Percentiles rank a stretch among this genome's conserved stretches.
phyloP scores from a whole-genome alignment of 1,284 basidiomycete species.

The Cerrena zonata region DNA sequence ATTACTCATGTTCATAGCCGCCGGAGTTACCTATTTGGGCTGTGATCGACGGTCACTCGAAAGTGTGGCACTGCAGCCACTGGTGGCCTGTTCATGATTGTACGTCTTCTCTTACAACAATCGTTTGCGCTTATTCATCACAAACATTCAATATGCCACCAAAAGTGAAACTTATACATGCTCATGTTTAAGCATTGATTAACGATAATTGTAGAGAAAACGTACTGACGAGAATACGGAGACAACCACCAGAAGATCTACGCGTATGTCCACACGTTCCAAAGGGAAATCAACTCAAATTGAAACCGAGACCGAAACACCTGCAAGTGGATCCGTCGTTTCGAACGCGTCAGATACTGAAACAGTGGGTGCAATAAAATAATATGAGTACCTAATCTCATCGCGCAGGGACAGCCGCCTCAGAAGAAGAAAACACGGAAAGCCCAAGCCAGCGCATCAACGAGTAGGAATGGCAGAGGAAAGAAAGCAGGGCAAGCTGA shows the following conservation, averaged over 20 bases:
- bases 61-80: background rate
- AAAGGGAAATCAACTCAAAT: background rate
- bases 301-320: no score
- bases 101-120: background rate
- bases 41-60: background rate
- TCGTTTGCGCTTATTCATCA: no score
- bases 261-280: constrained; percentile 44
- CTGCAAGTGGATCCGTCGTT: no score
- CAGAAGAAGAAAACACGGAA: constrained; percentile 8
- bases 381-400: no score
- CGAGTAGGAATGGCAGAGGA: background rate
- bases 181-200: background rate
- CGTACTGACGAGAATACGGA: constrained; percentile 29
- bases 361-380: no score
- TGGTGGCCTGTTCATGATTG: background rate
- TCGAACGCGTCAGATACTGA: no score
- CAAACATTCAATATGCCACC: constrained; percentile 17
- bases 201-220: constrained; percentile 33
- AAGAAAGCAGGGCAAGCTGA: background rate
- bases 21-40: background rate
- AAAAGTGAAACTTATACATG: constrained; percentile 19
- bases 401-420: background rate
- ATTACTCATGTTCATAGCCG: no score
- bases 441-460: constrained; percentile 4
- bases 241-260: constrained; percentile 38